phyloP scores from a whole-genome alignment of 768 basidiomycete species.

The Kwoniella newhampshirensis region DNA sequence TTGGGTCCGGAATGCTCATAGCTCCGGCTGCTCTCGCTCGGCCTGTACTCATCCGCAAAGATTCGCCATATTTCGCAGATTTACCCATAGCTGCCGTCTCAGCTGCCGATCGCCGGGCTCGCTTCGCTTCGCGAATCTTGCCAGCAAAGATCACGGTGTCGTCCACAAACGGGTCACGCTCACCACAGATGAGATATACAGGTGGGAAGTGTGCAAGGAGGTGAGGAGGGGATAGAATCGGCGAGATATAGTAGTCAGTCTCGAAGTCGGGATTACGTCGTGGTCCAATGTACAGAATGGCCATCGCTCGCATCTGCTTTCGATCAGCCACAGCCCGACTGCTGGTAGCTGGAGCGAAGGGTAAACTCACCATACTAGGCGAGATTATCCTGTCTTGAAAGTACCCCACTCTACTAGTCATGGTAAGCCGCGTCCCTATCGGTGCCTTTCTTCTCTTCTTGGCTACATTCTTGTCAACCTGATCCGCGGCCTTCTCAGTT shows the following conservation, averaged over 20 bases:
- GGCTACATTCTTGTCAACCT: constrained; percentile 51
- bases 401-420: constrained; percentile 91
- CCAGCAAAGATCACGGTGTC: constrained; percentile 97
- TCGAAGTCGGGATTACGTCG: constrained; percentile 90
- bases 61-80: constrained; percentile 64
- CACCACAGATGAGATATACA: constrained; percentile 82
- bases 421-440: constrained; percentile 83
- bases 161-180: constrained; percentile 93
- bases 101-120: constrained; percentile 72
- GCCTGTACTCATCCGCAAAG: constrained; percentile 61
- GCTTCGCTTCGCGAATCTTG: constrained; percentile 90
- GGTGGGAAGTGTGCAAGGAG: constrained; percentile 92
- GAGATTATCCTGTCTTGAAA: constrained; percentile 92
- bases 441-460: constrained; percentile 58
- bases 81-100: constrained; percentile 64
- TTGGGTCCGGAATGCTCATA: constrained; percentile 39
- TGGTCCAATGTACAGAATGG: constrained; percentile 92
- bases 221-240: constrained; percentile 78
- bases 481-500: constrained; percentile 33
- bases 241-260: constrained; percentile 93
- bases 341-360: too few relatives aligned
- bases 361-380: constrained; percentile 86
- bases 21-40: neutral
- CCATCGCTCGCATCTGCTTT: constrained; percentile 97
- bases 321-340: neutral